phyloP scores from a whole-genome alignment of 2,329 filamentous ascomycete species.

The Bertia moriformis region DNA sequence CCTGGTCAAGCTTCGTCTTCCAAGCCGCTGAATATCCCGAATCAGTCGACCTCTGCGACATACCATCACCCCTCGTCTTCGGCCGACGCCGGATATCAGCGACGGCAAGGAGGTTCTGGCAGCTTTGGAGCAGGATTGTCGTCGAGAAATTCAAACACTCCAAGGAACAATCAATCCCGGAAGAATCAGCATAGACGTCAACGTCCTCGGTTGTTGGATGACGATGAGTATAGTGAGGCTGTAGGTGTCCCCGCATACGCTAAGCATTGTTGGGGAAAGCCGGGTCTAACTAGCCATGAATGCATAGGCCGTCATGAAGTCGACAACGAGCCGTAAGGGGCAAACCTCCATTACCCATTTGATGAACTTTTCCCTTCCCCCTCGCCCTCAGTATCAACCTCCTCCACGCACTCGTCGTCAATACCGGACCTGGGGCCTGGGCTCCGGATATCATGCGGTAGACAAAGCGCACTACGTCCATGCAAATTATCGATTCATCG shows the following conservation, averaged over 20 bases:
- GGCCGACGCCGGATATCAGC: not conserved
- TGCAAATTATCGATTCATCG: constrained; percentile 64
- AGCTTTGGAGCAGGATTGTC: not conserved
- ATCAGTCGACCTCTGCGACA: not conserved
- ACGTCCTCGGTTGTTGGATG: constrained; percentile 45
- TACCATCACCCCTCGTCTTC: not conserved
- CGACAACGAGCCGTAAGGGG: constrained; percentile 56
- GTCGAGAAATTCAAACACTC: constrained; percentile 9
- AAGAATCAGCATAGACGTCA: constrained; percentile 55
- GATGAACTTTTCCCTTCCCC: constrained; percentile 61
- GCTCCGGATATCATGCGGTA: constrained; percentile 56
- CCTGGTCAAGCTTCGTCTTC: not conserved
- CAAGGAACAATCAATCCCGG: constrained; percentile 44
- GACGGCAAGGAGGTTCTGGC: not conserved
- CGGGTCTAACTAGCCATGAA: constrained; percentile 1
- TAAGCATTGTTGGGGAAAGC: not conserved
- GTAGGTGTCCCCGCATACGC: constrained; percentile 18
- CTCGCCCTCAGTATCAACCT: constrained; percentile 40
- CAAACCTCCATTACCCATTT: constrained; percentile 65
- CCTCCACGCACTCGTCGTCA: constrained; percentile 28
- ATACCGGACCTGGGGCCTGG: constrained; percentile 49
- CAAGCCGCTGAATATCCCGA: not conserved
- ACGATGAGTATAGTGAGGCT: constrained; percentile 53
- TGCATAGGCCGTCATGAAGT: constrained; percentile 27
- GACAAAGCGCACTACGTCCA: constrained; percentile 66